A percentile compares a stretch with the other conserved stretches of the same genome.
Evolutionary conservation across 495 filamentous ascomycete species (phyloP).

Genomic region (Xylaria castorea): DNA sequence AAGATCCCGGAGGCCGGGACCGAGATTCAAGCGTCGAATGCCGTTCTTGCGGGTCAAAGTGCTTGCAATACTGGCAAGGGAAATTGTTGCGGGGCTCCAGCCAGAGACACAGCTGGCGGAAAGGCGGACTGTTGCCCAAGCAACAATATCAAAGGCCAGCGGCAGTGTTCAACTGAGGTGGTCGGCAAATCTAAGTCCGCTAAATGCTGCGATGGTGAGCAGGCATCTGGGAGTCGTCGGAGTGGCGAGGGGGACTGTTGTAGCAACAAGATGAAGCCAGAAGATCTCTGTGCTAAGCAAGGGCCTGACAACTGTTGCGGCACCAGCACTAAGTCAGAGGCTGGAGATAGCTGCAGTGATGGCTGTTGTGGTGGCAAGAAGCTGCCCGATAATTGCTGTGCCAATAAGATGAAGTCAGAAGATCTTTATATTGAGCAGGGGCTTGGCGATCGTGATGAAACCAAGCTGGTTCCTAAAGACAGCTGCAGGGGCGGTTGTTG

Average conservation of each 20-base stretch:
- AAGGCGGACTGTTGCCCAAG: background rate
- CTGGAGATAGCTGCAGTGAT: background rate
- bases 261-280: background rate
- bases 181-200: background rate
- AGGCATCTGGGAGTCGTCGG: background rate
- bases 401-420: background rate
- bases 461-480: background rate
- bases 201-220: background rate
- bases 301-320: background rate
- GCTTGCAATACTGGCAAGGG: background rate
- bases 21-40: background rate
- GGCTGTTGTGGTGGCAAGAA: constrained; percentile 11
- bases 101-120: background rate
- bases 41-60: background rate
- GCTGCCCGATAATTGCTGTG: background rate
- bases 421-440: background rate
- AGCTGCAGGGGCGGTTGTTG: background rate
- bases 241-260: background rate
- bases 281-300: background rate
- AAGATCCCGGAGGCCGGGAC: background rate
- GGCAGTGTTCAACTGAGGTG: background rate
- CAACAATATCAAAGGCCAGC: background rate
- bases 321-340: background rate
- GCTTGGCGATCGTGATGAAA: background rate
- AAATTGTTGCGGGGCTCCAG: background rate